Evolutionary conservation across 495 filamentous ascomycete species (phyloP), one percentile per base, ranked within the genome.

Genomic region (Elaphomyces granulatus): DNA sequence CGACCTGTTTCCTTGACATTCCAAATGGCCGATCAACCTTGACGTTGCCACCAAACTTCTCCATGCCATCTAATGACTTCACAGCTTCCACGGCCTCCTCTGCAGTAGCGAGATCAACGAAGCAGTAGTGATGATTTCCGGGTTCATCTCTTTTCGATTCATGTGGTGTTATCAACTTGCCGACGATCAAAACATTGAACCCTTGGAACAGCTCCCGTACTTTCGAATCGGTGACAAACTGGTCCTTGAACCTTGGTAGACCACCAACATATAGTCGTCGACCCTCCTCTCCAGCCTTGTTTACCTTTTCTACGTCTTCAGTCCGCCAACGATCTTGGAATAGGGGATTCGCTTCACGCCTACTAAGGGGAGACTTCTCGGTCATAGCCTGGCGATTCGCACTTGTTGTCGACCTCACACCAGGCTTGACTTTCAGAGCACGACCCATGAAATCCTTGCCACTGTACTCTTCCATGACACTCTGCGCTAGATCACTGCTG

Each of bases 341-440:
- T n/a, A n/a, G n/a, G n/a, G n/a, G n/a, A n/a, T n/a, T n/a, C n/a
- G n/a, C n/a, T n/a, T 14, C 33, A 35, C 19, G 33, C 8, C 33
- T 17, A 35, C 33, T 14, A 14, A 6, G 15, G n/a, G 33, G 15
- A 35, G 15, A 35, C 8, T 35, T 35, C 33, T 35, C 19, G 33
- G 19, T 14, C n/a, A 14, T 15, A n/a, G 28, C 26, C 34, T 40
- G 7, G 19, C 8, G 8, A 16, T 37, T n/a, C 32, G 34, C 35
- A 15, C 45, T 41, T 58, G 65, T 18, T 66, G 62, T n/a, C n/a
- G n/a, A n/a, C n/a, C n/a, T n/a, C 20, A 74, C 59, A 45, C 75
- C 76, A 3, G 75, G 77, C 43, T 72, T 72, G 44, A 78, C 66
- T 53, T 74, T 78, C 28, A 80, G 56, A 8, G 68, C 60, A 7